Conservation (phyloP, 2,329 filamentous ascomycete genomes). For the Aspergillus sp. region DNA sequence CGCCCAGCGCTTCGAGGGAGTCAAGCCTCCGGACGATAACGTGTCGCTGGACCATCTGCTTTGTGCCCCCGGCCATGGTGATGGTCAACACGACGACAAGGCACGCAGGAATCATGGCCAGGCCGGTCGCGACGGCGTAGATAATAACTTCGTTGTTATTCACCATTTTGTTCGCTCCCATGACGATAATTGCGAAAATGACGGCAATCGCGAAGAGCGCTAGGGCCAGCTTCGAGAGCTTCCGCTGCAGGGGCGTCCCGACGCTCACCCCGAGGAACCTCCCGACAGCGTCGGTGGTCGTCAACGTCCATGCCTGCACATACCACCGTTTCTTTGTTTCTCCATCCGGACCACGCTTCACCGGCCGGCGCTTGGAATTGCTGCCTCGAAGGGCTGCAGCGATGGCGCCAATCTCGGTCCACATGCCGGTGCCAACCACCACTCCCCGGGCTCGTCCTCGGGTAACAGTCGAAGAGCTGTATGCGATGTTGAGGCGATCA, state of each 20-base stretch:
- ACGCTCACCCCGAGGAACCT: conserved; percentile 59
- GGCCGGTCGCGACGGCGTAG: conserved; percentile 51
- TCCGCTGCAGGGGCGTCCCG: conserved; percentile 60
- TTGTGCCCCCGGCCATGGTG: conserved; percentile 55
- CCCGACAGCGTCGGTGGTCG: conserved; percentile 49
- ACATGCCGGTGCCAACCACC: conserved; percentile 53
- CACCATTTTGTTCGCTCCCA: conserved; percentile 54
- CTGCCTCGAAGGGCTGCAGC: conserved; percentile 54
- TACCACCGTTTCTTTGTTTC: conserved; percentile 46
- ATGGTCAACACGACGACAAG: conserved; percentile 59
- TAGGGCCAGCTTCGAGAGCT: conserved; percentile 58
- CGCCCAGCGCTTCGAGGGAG: conserved; percentile 52
- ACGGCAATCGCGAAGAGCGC: conserved; percentile 59
- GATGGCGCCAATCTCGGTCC: conserved; percentile 56
- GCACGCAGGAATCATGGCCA: conserved; percentile 55
- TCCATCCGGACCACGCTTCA: conserved; percentile 44
- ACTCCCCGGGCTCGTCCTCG: conserved; percentile 52
- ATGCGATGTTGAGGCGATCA: conserved; percentile 53
- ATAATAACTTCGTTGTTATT: conserved; percentile 52
- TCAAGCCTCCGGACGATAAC: conserved; percentile 51
- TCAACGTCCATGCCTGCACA: conserved; percentile 43
- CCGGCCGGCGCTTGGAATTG: conserved; percentile 42
- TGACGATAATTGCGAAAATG: conserved; percentile 59
- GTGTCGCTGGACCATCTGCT: conserved; percentile 47
- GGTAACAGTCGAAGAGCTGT: conserved; percentile 53